A percentile compares a stretch with the other conserved stretches of the same genome.
Evolutionary conservation across 2,329 filamentous ascomycete genomes (phyloP).

Genomic region (Aspergillus transmontanensis): DNA sequence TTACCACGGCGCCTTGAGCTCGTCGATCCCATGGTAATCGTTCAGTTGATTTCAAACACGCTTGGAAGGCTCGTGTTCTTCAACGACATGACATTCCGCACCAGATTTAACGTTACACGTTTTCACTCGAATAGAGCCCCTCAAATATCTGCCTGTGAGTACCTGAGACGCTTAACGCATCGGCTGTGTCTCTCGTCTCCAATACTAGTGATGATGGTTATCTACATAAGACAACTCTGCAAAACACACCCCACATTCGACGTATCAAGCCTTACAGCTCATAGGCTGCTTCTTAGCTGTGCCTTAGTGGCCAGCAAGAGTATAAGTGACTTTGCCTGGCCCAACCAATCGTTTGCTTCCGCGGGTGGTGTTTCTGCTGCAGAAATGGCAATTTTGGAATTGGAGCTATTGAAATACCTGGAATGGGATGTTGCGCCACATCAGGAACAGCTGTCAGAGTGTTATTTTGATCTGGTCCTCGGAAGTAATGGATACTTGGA

Average conservation of each 20-base stretch:
- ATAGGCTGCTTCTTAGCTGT: neutral
- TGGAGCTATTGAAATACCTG: neutral
- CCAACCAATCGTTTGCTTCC: neutral
- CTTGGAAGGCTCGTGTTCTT: neutral
- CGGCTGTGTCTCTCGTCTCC: neutral
- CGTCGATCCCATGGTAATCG: neutral
- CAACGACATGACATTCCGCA: neutral
- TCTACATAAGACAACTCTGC: neutral
- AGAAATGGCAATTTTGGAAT: neutral
- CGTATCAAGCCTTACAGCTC: neutral
- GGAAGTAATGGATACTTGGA: neutral
- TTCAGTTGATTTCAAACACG: neutral
- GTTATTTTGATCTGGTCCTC: neutral
- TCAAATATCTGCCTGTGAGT: neutral
- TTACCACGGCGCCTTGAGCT: neutral
- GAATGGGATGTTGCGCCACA: neutral
- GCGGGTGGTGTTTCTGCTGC: neutral
- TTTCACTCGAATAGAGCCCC: neutral
- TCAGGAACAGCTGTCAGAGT: neutral
- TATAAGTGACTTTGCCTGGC: neutral
- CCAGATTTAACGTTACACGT: neutral
- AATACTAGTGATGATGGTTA: neutral
- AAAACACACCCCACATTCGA: neutral
- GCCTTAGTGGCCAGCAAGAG: neutral
- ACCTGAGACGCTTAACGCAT: neutral